A percentile compares a stretch with the other conserved stretches of the same genome.
These are phyloP conservation scores for Chlorella sp. DNA, from an alignment of 139 green algal genomes.

Conservation along the genomic window DNA sequence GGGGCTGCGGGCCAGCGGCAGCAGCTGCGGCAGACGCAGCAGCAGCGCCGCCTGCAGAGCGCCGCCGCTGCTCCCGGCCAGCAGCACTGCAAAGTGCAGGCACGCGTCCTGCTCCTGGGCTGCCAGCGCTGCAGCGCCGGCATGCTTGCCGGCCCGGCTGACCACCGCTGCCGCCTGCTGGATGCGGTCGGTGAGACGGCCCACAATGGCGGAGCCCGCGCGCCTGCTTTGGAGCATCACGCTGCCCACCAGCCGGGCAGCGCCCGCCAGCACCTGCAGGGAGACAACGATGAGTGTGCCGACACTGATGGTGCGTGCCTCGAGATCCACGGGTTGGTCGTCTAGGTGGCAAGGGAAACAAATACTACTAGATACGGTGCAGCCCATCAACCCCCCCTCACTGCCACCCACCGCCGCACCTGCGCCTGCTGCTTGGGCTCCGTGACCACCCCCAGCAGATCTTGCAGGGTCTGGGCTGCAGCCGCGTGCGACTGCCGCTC, in stretches of 20 bases:
- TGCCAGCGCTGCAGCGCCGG: background rate
- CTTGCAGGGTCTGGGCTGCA: background rate
- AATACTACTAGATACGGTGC: no score
- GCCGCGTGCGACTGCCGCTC: background rate
- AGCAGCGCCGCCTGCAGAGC: background rate
- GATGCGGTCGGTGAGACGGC: background rate
- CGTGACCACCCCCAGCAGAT: background rate
- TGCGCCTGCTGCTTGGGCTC: constrained; percentile 9
- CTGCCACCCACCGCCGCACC: background rate
- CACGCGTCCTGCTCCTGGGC: constrained; percentile 1
- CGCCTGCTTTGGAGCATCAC: background rate
- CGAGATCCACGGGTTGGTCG: no score
- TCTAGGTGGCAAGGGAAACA: no score
- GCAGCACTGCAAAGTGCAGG: background rate
- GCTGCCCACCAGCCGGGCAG: background rate
- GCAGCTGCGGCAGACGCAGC: constrained; percentile 6
- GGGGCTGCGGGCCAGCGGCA: background rate
- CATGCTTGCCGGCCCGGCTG: no score
- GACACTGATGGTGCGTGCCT: no score
- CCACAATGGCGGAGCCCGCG: background rate
- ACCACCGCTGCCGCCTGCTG: background rate
- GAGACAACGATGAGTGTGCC: no score
- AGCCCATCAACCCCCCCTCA: background rate
- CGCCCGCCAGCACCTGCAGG: constrained; percentile 1
- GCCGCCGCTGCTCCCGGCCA: background rate